Evolutionary conservation across 2,329 filamentous ascomycete species (phyloP).

Genomic region (Davidsoniella neocaledoniae): DNA sequence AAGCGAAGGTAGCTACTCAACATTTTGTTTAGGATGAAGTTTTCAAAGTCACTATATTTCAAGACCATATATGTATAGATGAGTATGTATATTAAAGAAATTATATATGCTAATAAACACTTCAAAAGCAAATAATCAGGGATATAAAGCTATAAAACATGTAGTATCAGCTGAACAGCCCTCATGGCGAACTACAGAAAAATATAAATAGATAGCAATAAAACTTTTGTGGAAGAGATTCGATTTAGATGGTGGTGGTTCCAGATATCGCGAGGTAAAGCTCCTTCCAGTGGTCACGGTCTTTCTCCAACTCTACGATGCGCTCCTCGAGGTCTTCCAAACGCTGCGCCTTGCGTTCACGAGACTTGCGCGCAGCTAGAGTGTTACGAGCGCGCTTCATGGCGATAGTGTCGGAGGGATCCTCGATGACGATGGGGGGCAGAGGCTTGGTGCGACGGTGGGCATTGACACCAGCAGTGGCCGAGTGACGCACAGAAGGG

Average conservation of each 20-base stretch:
- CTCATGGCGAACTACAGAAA: background rate
- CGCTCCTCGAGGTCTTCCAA: slow-evolving; percentile 57
- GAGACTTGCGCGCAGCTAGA: slow-evolving; percentile 81
- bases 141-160: background rate
- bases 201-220: slow-evolving; percentile 9
- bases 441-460: slow-evolving; percentile 69
- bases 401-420: slow-evolving; percentile 57
- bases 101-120: background rate
- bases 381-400: slow-evolving; percentile 92
- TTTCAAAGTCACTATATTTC: too few relatives aligned
- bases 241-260: slow-evolving; percentile 15
- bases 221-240: slow-evolving; percentile 15
- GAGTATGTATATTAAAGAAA: too few relatives aligned
- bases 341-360: slow-evolving; percentile 66
- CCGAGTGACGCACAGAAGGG: slow-evolving; percentile 39
- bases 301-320: slow-evolving; percentile 51
- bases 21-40: too few relatives aligned
- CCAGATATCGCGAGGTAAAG: slow-evolving; percentile 28
- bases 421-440: slow-evolving; percentile 59
- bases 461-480: slow-evolving; percentile 50
- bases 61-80: too few relatives aligned
- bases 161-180: background rate
- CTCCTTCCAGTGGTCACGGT: slow-evolving; percentile 49
- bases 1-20: too few relatives aligned
- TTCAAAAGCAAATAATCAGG: background rate